A percentile compares a stretch with the other conserved stretches of the same genome.
These are phyloP conservation scores for Chlamydomonas reinhardtii DNA, from an alignment of 163 green algal genomes.

Conservation along the genomic window DNA sequence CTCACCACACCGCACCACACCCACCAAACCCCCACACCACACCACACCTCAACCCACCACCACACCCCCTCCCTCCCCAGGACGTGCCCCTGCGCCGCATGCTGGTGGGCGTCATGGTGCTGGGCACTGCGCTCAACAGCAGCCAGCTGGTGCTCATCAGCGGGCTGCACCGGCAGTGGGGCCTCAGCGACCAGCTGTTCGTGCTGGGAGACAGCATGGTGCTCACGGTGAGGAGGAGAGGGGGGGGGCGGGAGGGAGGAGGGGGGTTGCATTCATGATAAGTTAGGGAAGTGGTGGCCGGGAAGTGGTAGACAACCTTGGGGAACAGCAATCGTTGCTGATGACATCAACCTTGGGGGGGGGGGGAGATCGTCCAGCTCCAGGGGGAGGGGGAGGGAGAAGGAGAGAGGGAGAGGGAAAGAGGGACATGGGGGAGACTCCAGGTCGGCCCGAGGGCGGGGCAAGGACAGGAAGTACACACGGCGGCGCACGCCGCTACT, in stretches of 20 bases:
- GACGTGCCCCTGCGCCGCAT: slow-evolving; percentile 83
- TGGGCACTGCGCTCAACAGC: slow-evolving; percentile 80
- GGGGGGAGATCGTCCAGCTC: no score
- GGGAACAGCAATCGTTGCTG: no score
- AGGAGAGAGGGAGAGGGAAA: no score
- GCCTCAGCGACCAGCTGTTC: slow-evolving; percentile 94
- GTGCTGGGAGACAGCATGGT: slow-evolving; percentile 92
- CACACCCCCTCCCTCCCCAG: slow-evolving; percentile 47
- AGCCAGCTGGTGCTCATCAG: slow-evolving; percentile 85
- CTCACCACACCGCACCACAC: not conserved
- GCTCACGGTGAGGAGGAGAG: slow-evolving; percentile 85
- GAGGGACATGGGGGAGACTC: no score
- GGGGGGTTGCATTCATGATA: not conserved
- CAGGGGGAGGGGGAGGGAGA: no score
- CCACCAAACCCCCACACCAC: not conserved
- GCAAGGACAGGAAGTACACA: no score
- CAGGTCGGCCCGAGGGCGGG: no score
- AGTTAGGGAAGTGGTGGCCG: not conserved
- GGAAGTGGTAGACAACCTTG: not conserved
- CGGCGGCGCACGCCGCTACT: no score
- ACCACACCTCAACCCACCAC: not conserved
- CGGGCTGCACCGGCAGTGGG: slow-evolving; percentile 83
- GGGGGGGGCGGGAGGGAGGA: slow-evolving; percentile 62
- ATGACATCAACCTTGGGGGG: no score
- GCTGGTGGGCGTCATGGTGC: slow-evolving; percentile 83